Base-by-base conservation (phyloP, 495 filamentous ascomycete genomes). In the Lophiostoma macrostomum region DNA sequence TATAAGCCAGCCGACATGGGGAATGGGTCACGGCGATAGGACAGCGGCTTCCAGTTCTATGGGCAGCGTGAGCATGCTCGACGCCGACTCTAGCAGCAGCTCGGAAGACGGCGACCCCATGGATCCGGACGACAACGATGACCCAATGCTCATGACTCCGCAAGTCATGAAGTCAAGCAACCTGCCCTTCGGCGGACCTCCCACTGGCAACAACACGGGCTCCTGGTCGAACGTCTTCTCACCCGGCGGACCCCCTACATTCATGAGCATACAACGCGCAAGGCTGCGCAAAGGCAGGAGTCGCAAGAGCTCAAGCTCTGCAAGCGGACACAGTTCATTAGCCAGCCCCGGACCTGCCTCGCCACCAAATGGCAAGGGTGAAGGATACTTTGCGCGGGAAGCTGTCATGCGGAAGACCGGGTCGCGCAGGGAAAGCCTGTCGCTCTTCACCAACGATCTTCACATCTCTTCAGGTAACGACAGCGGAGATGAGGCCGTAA, bases 391-490 rank as follows among this genome's bases (percentile, higher is more conserved):
- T 50, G 59, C 59, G 18, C 49, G 63, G 27, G 62, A 65, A 38
- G 54, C 68, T 25, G 66, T 71, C 8, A 74, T 72, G 39, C 67
- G 70, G 41, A 73, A 73, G 31, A 63, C 78, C 1, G 76, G 82
- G 30, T 73, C 82, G 1, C 76, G 90, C 31, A 74, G 91, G 36
- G 88, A 95, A 70, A 93, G 87, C 63, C 77, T 96, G 38, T 91
- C 87, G 58, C 76, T 90, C 70, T 88, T 87, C 11, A 90, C 91
- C 11, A 85, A 87, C 50, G 89, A 95, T 58, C 69, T 95, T 30
- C 86, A 90, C 60, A 80, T 95, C 36, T 94, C 89, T 2, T 87
- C 90, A 48, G 78, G 88, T 29, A 73, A 75, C 46, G 73, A 77
- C 50, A 91, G 86, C 64, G 91, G 93, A 40, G 91, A 95, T 53